Conservation (phyloP, 2,329 filamentous ascomycete species). For the Ascochyta fabae region DNA sequence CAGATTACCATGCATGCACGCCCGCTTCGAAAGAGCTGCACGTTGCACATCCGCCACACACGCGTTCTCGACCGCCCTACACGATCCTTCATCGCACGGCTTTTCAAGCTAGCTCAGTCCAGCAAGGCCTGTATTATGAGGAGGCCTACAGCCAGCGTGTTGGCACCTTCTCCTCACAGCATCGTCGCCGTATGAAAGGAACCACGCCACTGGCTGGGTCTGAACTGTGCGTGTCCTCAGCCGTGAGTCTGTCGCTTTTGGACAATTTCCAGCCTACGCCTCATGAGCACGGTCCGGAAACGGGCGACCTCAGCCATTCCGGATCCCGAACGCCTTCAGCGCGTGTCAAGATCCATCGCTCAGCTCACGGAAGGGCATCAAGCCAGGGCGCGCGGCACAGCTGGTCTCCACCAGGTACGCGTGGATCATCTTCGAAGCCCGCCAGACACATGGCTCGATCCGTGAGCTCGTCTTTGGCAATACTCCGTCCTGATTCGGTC, state of each 20-base stretch:
- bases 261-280: not conserved
- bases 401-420: conserved; percentile 1
- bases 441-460: not conserved
- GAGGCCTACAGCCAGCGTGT: not conserved
- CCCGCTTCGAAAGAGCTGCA: conserved; percentile 1
- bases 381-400: conserved; percentile 11
- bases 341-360: not conserved
- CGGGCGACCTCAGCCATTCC: not conserved
- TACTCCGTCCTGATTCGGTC: conserved; percentile 11
- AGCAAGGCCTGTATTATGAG: not conserved
- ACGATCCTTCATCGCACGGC: not conserved
- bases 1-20: conserved; percentile 23
- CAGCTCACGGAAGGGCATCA: not conserved
- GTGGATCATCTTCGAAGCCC: not conserved
- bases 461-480: not conserved
- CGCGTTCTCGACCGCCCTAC: not conserved
- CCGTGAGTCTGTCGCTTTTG: not conserved
- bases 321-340: conserved; percentile 6
- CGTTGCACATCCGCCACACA: conserved; percentile 1
- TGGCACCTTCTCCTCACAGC: not conserved
- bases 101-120: not conserved
- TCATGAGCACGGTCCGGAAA: not conserved
- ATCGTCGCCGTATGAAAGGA: not conserved
- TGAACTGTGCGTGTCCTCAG: conserved; percentile 1
- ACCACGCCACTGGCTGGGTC: not conserved